Evolutionary conservation across 768 basidiomycete genomes (phyloP).

Genomic region (Lactarius akahatsu): DNA sequence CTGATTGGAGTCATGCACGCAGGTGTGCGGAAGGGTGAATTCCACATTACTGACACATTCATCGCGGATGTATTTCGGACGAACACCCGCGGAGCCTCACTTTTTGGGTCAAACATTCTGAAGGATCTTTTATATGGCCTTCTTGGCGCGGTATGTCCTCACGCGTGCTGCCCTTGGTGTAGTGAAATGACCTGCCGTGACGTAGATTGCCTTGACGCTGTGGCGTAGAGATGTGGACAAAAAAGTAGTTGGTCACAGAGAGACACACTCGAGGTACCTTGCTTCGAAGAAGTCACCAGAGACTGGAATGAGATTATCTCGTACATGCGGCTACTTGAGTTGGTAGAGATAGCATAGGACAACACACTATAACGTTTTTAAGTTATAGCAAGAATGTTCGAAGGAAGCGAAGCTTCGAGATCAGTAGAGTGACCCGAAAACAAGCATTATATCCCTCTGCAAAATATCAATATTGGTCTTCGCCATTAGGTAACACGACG

Average conservation of each 20-base stretch:
- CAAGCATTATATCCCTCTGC: constrained; percentile 73
- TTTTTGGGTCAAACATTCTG: constrained; percentile 49
- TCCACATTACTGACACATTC: constrained; percentile 74
- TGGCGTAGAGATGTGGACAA: constrained; percentile 44
- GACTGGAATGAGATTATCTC: background rate
- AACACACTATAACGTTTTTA: background rate
- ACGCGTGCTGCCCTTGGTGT: background rate
- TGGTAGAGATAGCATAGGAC: constrained; percentile 7
- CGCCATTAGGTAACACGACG: constrained; percentile 71
- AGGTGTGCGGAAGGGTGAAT: constrained; percentile 70
- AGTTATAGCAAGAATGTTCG: constrained; percentile 36
- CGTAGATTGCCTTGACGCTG: constrained; percentile 41
- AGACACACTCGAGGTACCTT: constrained; percentile 40
- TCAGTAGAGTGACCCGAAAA: constrained; percentile 34
- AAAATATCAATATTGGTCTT: constrained; percentile 58
- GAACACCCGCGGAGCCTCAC: constrained; percentile 61
- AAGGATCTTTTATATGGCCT: constrained; percentile 49
- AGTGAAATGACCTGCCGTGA: background rate
- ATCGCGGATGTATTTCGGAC: constrained; percentile 66
- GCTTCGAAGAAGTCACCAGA: constrained; percentile 28
- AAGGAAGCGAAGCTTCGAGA: constrained; percentile 48
- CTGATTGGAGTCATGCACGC: background rate
- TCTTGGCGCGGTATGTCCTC: constrained; percentile 43
- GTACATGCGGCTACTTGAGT: background rate
- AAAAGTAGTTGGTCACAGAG: constrained; percentile 36